phyloP scores from a whole-genome alignment of 202 grass and related monocot genomes.

The Cymbopogon flexuosus region DNA sequence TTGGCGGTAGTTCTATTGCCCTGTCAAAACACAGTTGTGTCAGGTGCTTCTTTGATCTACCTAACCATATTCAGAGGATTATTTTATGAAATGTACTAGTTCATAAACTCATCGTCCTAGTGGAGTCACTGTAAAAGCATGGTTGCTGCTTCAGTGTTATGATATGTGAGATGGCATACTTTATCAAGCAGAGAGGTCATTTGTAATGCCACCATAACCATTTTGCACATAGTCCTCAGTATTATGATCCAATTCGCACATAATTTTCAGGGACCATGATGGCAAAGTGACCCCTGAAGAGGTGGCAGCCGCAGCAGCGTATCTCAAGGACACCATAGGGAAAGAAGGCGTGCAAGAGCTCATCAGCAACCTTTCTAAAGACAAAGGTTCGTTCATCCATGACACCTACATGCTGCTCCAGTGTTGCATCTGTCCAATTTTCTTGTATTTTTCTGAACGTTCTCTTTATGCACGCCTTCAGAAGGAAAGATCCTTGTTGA shows the following conservation, averaged over 20 bases:
- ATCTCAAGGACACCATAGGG: constrained; percentile 92
- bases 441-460: constrained; percentile 1
- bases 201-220: not conserved
- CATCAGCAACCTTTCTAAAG: constrained; percentile 89
- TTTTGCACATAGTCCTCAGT: constrained; percentile 12
- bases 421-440: not conserved
- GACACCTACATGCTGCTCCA: not conserved
- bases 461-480: constrained; percentile 21
- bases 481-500: constrained; percentile 78
- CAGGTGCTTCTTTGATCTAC: constrained; percentile 15
- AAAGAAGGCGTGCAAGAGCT: constrained; percentile 94
- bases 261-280: constrained; percentile 76
- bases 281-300: constrained; percentile 98
- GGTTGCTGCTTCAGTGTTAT: not conserved
- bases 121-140: not conserved
- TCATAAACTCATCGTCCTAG: not conserved
- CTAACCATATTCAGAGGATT: constrained; percentile 8
- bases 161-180: not conserved
- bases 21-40: not conserved
- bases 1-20: not conserved
- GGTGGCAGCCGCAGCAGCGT: constrained; percentile 65
- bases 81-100: constrained; percentile 17
- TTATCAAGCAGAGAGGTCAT: not conserved
- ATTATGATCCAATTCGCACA: constrained; percentile 23
- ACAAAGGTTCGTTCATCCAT: constrained; percentile 55